A percentile compares a stretch with the other conserved stretches of the same genome.
phyloP scores from a whole-genome alignment of 805 yeast species.

The Candida loeiensis region DNA sequence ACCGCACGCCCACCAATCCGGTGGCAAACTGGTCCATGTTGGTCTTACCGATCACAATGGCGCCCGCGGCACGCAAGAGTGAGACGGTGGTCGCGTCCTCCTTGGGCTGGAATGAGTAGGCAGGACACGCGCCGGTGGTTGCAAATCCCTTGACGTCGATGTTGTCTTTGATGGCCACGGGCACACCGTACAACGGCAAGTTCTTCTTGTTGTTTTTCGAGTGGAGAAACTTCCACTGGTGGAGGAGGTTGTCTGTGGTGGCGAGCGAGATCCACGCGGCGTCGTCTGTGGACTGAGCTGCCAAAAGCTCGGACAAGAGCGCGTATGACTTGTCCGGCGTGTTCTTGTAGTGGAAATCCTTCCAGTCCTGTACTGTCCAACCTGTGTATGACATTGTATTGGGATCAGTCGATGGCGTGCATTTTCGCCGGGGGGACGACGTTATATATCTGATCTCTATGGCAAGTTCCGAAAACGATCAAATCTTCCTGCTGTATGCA shows the following conservation, averaged over 20 bases:
- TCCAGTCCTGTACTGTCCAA: slow-evolving; percentile 84
- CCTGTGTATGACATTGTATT: slow-evolving; percentile 42
- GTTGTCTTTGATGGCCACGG: slow-evolving; percentile 91
- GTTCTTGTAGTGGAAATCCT: slow-evolving; percentile 57
- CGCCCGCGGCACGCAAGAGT: slow-evolving; percentile 82
- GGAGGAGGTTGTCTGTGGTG: slow-evolving; percentile 53
- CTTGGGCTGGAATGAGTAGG: slow-evolving; percentile 65
- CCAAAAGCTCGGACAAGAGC: slow-evolving; percentile 43
- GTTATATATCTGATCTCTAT: slow-evolving; percentile 5
- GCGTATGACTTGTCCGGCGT: slow-evolving; percentile 60
- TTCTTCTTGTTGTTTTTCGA: slow-evolving; percentile 50
- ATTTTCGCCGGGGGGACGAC: background rate
- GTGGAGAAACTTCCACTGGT: slow-evolving; percentile 78
- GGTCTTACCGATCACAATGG: slow-evolving; percentile 89
- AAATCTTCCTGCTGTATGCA: background rate
- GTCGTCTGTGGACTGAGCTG: slow-evolving; percentile 50
- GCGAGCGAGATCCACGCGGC: slow-evolving; percentile 93
- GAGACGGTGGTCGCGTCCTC: slow-evolving; percentile 74
- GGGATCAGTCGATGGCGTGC: slow-evolving; percentile 2
- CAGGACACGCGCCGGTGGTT: slow-evolving; percentile 96
- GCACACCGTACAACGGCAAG: slow-evolving; percentile 86
- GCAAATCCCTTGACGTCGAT: slow-evolving; percentile 79
- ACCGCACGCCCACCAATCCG: slow-evolving; percentile 91
- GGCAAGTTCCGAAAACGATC: slow-evolving; percentile 8
- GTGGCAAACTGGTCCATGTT: slow-evolving; percentile 97